Conservation (phyloP, 345 rosid species). For the Salix suchowensis region DNA sequence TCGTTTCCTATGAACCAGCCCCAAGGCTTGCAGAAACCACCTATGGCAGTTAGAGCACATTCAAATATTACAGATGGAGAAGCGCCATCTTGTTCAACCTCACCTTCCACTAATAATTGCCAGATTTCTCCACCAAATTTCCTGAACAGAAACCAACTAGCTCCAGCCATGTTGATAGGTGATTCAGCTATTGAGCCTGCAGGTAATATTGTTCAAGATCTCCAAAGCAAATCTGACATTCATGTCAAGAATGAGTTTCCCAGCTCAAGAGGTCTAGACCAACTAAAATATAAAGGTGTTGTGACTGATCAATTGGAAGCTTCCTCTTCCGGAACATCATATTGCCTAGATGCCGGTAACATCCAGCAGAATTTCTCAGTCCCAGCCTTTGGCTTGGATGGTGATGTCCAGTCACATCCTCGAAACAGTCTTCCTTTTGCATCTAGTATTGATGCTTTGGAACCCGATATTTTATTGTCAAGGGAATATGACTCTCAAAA, state of each 20-base stretch:
- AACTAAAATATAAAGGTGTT: constrained; percentile 57
- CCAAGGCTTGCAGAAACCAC: constrained; percentile 50
- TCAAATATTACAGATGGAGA: constrained; percentile 82
- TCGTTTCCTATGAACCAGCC: constrained; percentile 51
- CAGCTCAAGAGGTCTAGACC: constrained; percentile 49
- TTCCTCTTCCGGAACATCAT: constrained; percentile 89
- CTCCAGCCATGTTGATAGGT: constrained; percentile 45
- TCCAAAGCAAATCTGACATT: constrained; percentile 57
- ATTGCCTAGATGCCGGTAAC: constrained; percentile 70
- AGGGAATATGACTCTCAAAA: constrained; percentile 89
- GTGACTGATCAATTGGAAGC: constrained; percentile 79
- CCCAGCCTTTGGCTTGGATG: constrained; percentile 69
- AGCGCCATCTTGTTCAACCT: constrained; percentile 92
- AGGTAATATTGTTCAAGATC: constrained; percentile 56
- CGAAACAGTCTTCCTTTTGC: constrained; percentile 60
- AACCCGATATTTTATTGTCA: constrained; percentile 72
- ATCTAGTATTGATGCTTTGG: constrained; percentile 56
- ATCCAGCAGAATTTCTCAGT: constrained; percentile 70
- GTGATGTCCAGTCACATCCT: constrained; percentile 69
- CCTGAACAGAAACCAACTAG: constrained; percentile 60
- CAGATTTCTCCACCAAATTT: constrained; percentile 64
- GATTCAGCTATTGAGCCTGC: constrained; percentile 56
- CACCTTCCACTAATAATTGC: constrained; percentile 89
- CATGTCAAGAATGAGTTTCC: constrained; percentile 56
- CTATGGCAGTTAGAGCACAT: constrained; percentile 46